These are phyloP conservation scores for Hygrophoropsis aurantiaca DNA, from an alignment of 768 basidiomycete genomes.

Conservation along the genomic window DNA sequence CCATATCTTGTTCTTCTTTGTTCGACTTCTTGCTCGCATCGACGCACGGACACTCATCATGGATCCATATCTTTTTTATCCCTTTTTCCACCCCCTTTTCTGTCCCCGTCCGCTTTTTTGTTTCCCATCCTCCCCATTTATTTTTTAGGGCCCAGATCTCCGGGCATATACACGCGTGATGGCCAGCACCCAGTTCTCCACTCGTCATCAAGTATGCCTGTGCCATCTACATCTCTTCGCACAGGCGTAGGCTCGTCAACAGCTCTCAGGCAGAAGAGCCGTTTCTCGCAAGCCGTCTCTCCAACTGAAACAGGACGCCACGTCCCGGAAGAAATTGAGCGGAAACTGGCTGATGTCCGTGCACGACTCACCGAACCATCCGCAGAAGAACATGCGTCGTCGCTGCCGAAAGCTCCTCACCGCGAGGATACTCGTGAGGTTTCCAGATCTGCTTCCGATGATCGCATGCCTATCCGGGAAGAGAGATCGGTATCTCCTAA, in stretches of 20 bases:
- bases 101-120: constrained; percentile 25
- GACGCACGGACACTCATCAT: constrained; percentile 43
- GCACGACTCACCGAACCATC: constrained; percentile 9
- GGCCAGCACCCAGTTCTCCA: constrained; percentile 18
- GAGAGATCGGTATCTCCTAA: neutral
- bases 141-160: constrained; percentile 44
- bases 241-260: constrained; percentile 7
- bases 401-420: neutral
- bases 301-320: constrained; percentile 11
- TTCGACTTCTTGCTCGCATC: constrained; percentile 38
- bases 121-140: constrained; percentile 29
- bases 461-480: neutral
- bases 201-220: constrained; percentile 15
- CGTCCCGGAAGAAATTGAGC: constrained; percentile 16
- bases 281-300: constrained; percentile 21
- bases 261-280: constrained; percentile 13
- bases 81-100: constrained; percentile 29
- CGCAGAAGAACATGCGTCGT: constrained; percentile 8
- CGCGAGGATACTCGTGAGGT: too few relatives aligned
- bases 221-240: constrained; percentile 6
- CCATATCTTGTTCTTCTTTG: constrained; percentile 30
- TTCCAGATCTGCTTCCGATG: neutral
- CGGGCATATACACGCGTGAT: constrained; percentile 32
- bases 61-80: constrained; percentile 33
- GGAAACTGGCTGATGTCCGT: constrained; percentile 14